Base-by-base conservation (phyloP, 345 rosid species). In the Lepidium didymum region DNA sequence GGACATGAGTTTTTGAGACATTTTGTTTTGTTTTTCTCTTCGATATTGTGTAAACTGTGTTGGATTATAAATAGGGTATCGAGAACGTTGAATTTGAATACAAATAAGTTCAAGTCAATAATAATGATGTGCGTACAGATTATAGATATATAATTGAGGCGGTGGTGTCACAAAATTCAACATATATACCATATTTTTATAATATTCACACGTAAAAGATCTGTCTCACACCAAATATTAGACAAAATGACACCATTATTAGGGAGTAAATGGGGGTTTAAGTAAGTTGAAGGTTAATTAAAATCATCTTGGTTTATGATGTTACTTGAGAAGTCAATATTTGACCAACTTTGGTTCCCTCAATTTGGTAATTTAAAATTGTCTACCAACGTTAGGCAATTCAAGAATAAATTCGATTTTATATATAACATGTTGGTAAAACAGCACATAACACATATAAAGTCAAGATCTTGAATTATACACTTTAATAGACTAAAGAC, bases 331-430 rank as follows among this genome's bases (percentile, higher is more conserved):
- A 65, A 43, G 50, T 64, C 56, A 46, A 52, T 12, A 29, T 46
- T 56, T 64, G 69, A 72, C 53, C 42, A 57, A 37, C 41, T 66
- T 61, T 7, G 6, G 23, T 4, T 25, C 21, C 6, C 18, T 34
- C 57, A 72, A 37, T 63, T 72, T 45, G 75, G 58, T 45, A 52
- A 25, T 23, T 35, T 67, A 29, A 53, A 60, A 53, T 60, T 67
- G 78, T 74, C 77, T 67, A 74, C 56, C 47, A 59, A 67, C 67
- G 77, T 74, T 74, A 74, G 77, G 77, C 77, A 67, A 36, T 67
- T 43, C 56, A 52, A 27, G 77, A 61, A 60, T 50, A 31, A 0
- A 6, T 6, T 67, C n/a, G 49, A 52, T 36, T 51, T 51, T 42
- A 60, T 53, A 52, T 44, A 55, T 14, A 54, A 47, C 67, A 64